Base-by-base conservation (phyloP, 306 rosid species). In the Quercus aquifolioides region DNA sequence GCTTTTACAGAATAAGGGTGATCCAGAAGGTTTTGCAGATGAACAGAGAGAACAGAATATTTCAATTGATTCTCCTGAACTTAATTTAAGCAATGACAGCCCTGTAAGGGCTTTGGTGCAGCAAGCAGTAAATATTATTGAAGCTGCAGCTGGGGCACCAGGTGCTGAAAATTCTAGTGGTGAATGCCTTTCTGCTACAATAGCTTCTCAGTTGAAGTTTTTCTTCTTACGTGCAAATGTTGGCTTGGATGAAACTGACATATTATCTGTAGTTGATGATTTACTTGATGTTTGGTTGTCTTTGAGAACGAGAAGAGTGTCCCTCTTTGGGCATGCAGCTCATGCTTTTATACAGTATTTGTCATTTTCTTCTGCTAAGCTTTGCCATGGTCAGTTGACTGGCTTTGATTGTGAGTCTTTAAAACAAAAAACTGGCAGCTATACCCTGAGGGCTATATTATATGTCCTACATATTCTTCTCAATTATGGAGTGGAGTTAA, bases 241-340 rank as follows among this genome's bases (percentile, higher is more conserved):
- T 86, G 90, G 89, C 80, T 73, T 88, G 70, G 85, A 76, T 18
- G 93, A 88, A 87, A 82, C 86, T 58, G 82, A 84, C 52, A 30
- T 86, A 69, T 43, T 69, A 72, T 81, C 90, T 70, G 70, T 76
- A n/a, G 73, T 94, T 60, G 89, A 88, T 78, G 89, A 85, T 78
- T 89, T 94, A 62, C 80, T 89, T 60, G 88, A 84, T 79, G 76
- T 94, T 83, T 94, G 98, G 97, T 89, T 92, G 98, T 87, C 91
- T 77, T 83, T 92, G 90, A 89, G 97, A 86, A 86, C 81, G 86
- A 92, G 98, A 79, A 86, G 97, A 86, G 97, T 94, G 79, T 91
- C 97, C 82, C 83, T 94, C 63, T 92, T 89, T 89, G 98, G 97
- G 75, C 88, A 88, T 77, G 98, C 98, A 74, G 96, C 97, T 84